These are phyloP conservation scores for Straminergon stramineum DNA, from an alignment of 225 moss, liverwort and hornwort genomes.

Conservation along the genomic window DNA sequence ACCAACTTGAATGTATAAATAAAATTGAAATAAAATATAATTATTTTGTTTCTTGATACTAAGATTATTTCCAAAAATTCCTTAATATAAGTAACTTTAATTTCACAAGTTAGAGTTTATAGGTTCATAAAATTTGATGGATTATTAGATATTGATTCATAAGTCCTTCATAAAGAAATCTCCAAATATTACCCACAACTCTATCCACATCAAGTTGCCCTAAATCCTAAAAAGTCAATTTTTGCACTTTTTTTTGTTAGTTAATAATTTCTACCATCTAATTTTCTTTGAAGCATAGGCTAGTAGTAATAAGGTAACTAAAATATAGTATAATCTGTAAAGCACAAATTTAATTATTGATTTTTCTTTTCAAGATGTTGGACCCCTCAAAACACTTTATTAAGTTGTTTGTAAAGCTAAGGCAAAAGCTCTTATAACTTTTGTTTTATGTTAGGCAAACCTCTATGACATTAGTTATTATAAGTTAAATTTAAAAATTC, in stretches of 20 bases:
- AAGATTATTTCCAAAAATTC: too few species aligned
- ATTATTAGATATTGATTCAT: not conserved
- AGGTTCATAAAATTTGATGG: not conserved
- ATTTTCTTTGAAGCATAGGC: not conserved
- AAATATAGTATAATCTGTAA: not conserved
- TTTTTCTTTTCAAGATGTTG: not conserved
- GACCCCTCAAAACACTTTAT: accelerated
- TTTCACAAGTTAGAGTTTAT: not conserved
- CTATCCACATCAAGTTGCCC: too few species aligned
- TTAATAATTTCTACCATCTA: not conserved
- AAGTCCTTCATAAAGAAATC: not conserved
- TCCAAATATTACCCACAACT: too few species aligned
- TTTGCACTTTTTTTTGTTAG: not conserved
- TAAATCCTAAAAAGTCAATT: not conserved
- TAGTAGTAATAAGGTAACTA: not conserved
- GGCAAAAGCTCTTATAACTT: not conserved
- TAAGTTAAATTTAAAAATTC: too few species aligned
- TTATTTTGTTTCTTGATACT: not conserved
- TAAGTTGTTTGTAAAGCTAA: not conserved
- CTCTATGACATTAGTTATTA: not conserved
- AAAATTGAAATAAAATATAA: not conserved
- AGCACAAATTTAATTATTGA: not conserved
- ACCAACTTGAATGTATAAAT: not conserved
- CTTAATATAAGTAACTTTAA: not conserved
- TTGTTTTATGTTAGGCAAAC: not conserved